Evolutionary conservation across 2,329 filamentous ascomycete genomes (phyloP).

Genomic region (Neofusicoccum sp.): DNA sequence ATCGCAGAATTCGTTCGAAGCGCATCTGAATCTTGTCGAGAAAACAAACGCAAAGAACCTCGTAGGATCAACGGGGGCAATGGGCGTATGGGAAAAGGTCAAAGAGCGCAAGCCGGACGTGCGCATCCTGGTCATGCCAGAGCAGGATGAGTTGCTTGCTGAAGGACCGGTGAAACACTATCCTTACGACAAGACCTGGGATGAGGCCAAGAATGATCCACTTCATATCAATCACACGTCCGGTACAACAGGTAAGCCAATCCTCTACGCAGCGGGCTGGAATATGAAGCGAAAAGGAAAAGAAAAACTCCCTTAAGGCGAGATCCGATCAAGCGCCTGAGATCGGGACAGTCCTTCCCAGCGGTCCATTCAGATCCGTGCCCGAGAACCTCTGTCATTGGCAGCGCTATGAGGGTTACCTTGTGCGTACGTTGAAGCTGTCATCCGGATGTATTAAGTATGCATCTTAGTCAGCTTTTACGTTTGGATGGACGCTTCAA

Average conservation of each 20-base stretch:
- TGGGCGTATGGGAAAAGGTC: background rate
- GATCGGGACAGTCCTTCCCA: no score
- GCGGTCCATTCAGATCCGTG: no score
- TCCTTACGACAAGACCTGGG: slow-evolving; percentile 18
- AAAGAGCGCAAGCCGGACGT: background rate
- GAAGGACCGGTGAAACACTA: background rate
- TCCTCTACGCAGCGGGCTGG: no score
- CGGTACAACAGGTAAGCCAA: slow-evolving; percentile 25
- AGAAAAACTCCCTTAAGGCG: no score
- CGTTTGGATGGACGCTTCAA: no score
- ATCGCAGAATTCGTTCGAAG: background rate
- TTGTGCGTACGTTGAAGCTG: no score
- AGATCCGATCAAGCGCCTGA: no score
- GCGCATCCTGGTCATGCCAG: background rate
- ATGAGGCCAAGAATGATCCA: slow-evolving; percentile 23
- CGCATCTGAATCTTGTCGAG: background rate
- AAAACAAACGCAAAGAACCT: background rate
- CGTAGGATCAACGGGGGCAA: background rate
- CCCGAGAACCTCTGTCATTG: no score
- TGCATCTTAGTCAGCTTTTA: no score
- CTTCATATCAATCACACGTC: slow-evolving; percentile 30
- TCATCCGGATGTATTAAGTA: no score
- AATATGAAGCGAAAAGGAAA: background rate
- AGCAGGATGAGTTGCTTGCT: background rate
- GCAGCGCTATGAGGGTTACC: no score